A percentile compares a stretch with the other conserved stretches of the same genome.
Evolutionary conservation across 495 filamentous ascomycete genomes (phyloP).

Genomic region (Penicillium lividum): DNA sequence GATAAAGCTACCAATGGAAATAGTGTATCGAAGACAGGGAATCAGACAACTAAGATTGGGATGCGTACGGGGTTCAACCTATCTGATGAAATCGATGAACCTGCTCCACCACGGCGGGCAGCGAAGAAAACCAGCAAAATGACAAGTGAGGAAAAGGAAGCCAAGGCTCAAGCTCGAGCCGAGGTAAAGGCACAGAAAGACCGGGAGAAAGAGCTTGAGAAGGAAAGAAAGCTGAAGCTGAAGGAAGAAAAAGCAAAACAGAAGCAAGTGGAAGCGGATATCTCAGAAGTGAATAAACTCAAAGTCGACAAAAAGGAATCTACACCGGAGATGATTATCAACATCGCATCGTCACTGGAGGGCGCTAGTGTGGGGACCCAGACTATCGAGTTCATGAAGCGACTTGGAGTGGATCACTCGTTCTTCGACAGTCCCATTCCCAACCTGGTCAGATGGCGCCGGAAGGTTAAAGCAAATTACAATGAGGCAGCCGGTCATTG

Average conservation of each 20-base stretch:
- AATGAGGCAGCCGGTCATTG: constrained; percentile 63
- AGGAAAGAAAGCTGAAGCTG: constrained; percentile 48
- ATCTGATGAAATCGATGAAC: constrained; percentile 30
- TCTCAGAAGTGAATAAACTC: constrained; percentile 73
- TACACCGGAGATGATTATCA: constrained; percentile 80
- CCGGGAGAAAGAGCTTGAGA: constrained; percentile 45
- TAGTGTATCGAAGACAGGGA: constrained; percentile 7
- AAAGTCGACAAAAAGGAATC: constrained; percentile 76
- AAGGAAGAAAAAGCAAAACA: constrained; percentile 61
- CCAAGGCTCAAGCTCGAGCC: constrained; percentile 54
- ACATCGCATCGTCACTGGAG: constrained; percentile 61
- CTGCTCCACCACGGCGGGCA: constrained; percentile 21
- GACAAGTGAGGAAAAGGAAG: constrained; percentile 51
- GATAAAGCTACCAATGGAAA: constrained; percentile 6
- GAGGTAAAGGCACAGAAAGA: constrained; percentile 49
- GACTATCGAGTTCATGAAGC: constrained; percentile 53
- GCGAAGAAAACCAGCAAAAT: constrained; percentile 35
- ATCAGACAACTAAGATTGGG: constrained; percentile 7
- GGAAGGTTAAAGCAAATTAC: constrained; percentile 64
- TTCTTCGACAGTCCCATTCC: constrained; percentile 52
- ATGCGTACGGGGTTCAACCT: constrained; percentile 3
- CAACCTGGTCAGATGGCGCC: constrained; percentile 72
- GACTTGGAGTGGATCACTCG: constrained; percentile 57
- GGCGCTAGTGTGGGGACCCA: constrained; percentile 50
- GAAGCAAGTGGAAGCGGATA: constrained; percentile 66